Conservation (phyloP, 495 filamentous ascomycete species). For the Sordaria brevicollis region DNA sequence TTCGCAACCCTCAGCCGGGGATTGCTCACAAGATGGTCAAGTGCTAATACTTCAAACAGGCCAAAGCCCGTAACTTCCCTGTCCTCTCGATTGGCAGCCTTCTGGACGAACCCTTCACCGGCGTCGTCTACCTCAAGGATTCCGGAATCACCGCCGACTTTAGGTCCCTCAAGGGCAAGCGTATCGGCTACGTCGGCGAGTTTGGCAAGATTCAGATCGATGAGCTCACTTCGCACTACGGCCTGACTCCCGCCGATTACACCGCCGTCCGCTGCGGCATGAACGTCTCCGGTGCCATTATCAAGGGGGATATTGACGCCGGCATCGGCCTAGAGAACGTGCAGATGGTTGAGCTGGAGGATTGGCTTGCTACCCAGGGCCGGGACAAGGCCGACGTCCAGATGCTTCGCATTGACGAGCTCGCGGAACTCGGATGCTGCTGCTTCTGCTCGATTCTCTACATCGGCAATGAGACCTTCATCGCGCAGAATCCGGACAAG, state of each 20-base stretch:
- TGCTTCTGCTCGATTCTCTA: conserved; percentile 69
- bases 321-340: conserved; percentile 66
- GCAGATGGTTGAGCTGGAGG: conserved; percentile 63
- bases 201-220: conserved; percentile 73
- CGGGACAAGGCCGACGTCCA: conserved; percentile 52
- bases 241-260: conserved; percentile 59
- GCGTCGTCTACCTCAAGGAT: conserved; percentile 58
- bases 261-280: conserved; percentile 51
- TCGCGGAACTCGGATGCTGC: conserved; percentile 62
- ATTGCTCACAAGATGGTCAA: neutral
- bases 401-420: conserved; percentile 65
- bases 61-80: conserved; percentile 60
- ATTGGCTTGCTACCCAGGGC: conserved; percentile 51
- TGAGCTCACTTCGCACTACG: conserved; percentile 62
- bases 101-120: conserved; percentile 63
- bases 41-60: conserved; percentile 24
- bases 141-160: conserved; percentile 57
- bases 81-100: conserved; percentile 57
- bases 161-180: conserved; percentile 57
- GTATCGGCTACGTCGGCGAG: conserved; percentile 62
- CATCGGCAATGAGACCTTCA: conserved; percentile 55
- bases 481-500: conserved; percentile 48
- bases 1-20: neutral
- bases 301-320: conserved; percentile 54
- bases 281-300: conserved; percentile 44